phyloP scores from a whole-genome alignment of 371 early-diverging fungal species.

The Rhizomucor miehei region DNA sequence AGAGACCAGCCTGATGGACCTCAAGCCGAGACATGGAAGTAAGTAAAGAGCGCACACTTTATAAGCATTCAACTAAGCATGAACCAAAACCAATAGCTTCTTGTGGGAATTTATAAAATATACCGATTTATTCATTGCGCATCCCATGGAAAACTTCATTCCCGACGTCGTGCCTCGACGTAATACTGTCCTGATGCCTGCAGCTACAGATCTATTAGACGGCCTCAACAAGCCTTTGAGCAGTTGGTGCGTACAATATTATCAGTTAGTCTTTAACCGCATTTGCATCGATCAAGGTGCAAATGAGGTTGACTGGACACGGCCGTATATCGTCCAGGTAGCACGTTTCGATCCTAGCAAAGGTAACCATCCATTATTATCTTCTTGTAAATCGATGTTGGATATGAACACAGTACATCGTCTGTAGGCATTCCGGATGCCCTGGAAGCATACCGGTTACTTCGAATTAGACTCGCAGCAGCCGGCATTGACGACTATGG shows the following conservation, averaged over 20 bases:
- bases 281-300: constrained; percentile 71
- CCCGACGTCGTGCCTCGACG: constrained; percentile 65
- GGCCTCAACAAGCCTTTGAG: constrained; percentile 72
- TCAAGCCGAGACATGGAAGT: constrained; percentile 66
- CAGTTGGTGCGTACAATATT: constrained; percentile 54
- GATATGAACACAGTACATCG: no score
- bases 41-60: constrained; percentile 4
- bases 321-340: constrained; percentile 85
- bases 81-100: constrained; percentile 34
- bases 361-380: constrained; percentile 36
- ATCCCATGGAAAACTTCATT: constrained; percentile 74
- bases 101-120: constrained; percentile 72
- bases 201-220: constrained; percentile 73
- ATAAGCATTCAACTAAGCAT: not conserved
- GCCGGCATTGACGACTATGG: constrained; percentile 22
- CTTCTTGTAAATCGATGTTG: no score
- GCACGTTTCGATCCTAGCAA: constrained; percentile 91
- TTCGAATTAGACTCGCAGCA: constrained; percentile 56
- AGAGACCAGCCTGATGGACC: constrained; percentile 48
- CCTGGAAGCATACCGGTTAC: constrained; percentile 64
- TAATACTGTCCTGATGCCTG: constrained; percentile 70
- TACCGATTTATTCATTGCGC: constrained; percentile 76
- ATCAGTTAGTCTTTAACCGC: constrained; percentile 75
- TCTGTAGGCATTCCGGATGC: constrained; percentile 67
- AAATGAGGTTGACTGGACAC: constrained; percentile 53